phyloP scores from a whole-genome alignment of 2,329 filamentous ascomycete genomes.

The Epicoccum nigrum region DNA sequence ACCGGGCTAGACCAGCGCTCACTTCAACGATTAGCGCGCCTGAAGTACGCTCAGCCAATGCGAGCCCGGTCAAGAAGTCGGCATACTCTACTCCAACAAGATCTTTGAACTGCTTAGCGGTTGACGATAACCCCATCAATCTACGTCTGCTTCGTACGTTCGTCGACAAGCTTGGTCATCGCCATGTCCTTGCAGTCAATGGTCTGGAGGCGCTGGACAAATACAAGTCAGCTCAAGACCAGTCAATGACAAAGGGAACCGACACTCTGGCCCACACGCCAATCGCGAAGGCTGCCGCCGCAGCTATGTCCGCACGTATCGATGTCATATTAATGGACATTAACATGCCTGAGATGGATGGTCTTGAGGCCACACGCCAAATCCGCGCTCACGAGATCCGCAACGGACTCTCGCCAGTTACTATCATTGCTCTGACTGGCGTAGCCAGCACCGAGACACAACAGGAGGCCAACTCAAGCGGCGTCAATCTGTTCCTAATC shows the following conservation, averaged over 20 bases:
- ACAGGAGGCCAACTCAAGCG: constrained; percentile 58
- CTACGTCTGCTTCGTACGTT: constrained; percentile 46
- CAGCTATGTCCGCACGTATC: constrained; percentile 20
- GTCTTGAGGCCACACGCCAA: constrained; percentile 48
- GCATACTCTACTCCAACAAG: constrained; percentile 23
- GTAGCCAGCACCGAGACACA: constrained; percentile 58
- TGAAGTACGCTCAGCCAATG: constrained; percentile 32
- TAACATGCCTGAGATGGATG: constrained; percentile 49
- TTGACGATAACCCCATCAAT: constrained; percentile 51
- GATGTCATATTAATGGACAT: constrained; percentile 47
- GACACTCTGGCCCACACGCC: constrained; percentile 9
- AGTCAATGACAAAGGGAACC: constrained; percentile 3
- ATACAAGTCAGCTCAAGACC: constrained; percentile 31
- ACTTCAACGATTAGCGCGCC: constrained; percentile 40
- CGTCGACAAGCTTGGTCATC: constrained; percentile 43
- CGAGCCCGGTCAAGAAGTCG: constrained; percentile 26
- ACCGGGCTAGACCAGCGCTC: constrained; percentile 32
- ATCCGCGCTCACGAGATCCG: constrained; percentile 56
- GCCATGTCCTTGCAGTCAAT: constrained; percentile 41
- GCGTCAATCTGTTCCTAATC: constrained; percentile 62
- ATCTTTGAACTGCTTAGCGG: constrained; percentile 43
- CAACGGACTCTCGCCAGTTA: constrained; percentile 49
- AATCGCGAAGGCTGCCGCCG: constrained; percentile 1
- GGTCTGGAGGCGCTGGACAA: constrained; percentile 46
- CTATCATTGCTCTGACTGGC: constrained; percentile 61